Evolutionary conservation across 1,139 yeast genomes (phyloP), one percentile per base, ranked within the genome.

Genomic region (Hansenula anomala): DNA sequence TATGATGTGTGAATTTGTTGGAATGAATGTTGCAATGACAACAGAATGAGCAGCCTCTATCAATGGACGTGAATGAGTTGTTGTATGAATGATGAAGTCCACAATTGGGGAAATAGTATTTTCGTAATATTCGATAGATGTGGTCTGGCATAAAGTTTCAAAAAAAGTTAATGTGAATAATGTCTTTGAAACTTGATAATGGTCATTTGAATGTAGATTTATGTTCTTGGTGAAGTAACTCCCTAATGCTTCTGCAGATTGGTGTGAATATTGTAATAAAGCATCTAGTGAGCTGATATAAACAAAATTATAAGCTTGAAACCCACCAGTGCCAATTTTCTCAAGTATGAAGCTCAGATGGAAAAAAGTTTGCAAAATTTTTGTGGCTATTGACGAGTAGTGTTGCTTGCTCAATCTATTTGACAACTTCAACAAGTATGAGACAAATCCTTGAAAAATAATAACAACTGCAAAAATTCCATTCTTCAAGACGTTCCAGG

Each of bases 21-120:
- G 58, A 38, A 51, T 51, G 45, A 68, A 71, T 47, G 69, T 73
- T 36, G 72, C 65, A 28, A 84, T 62, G 46, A 81, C 63, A 0
- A 81, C 85, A 0, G 89, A 78, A 54, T 85, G 94, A 1, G 81
- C 69, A 0, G 83, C 76, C 54, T 84, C 94, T 6, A 79, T 59
- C 6, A 80, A 47, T 9, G 71, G 71, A 34, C 61, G 38, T 35
- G 38, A 28, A 25, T 30, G 23, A 8, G 39, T 27, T 22, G 44
- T 40, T 23, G 37, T 29, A 12, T 37, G 18, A 23, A 52, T 47
- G 27, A 49, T 44, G 6, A 32, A 37, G 9, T 36, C 32, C 18
- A 48, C 47, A 18, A 51, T 42, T 7, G 54, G 56, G n/a, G 42
- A 37, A 24, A 54, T 46, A 5, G 40, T 37, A 15, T 57, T 48